Conservation (phyloP, 2,329 filamentous ascomycete species). For the Truncatella angustata region DNA sequence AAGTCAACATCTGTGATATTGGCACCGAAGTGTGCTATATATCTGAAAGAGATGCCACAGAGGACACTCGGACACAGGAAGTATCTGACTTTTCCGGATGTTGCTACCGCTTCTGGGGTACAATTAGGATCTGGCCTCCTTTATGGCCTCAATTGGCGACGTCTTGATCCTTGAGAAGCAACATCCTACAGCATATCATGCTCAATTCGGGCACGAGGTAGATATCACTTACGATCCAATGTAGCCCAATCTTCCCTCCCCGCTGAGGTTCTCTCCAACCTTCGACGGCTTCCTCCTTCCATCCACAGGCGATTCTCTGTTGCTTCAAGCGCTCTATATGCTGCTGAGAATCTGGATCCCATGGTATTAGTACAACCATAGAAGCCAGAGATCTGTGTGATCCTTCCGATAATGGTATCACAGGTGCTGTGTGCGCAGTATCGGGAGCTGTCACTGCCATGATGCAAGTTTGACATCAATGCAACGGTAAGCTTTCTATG, state of each 20-base stretch:
- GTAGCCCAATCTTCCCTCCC: conserved; percentile 14
- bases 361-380: conserved; percentile 18
- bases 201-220: no score
- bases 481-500: no score
- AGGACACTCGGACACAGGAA: no score
- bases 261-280: conserved; percentile 19
- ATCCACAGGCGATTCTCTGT: conserved; percentile 24
- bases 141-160: no score
- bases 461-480: background rate
- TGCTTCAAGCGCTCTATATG: conserved; percentile 21
- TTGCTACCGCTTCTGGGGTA: no score
- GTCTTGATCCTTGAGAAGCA: no score
- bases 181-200: no score
- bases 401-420: background rate
- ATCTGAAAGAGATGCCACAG: no score
- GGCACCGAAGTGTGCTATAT: fast-evolving
- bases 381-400: background rate
- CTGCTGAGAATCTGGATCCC: conserved; percentile 21
- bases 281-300: conserved; percentile 18
- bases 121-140: no score
- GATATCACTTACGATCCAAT: conserved; percentile 17
- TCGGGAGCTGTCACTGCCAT: background rate
- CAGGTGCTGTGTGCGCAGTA: background rate
- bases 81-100: no score
- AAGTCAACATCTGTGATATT: no score